Percentiles rank a stretch among this genome's conserved stretches.
Conservation (phyloP, 306 rosid species). For the Prosopis cineraria region DNA sequence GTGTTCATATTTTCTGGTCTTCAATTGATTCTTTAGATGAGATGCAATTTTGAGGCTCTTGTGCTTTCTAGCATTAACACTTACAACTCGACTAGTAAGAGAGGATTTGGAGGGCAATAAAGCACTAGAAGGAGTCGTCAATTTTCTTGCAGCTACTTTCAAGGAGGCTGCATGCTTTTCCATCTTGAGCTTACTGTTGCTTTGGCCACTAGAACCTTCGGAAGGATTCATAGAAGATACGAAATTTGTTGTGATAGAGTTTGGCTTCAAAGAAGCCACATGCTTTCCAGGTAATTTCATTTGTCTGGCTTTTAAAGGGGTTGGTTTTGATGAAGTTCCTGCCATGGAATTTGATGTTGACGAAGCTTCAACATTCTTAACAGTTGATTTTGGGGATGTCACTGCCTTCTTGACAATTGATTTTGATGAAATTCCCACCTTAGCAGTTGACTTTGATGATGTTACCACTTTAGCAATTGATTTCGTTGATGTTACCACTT, state of each 20-base stretch:
- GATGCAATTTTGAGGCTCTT: conserved; percentile 44
- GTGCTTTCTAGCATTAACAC: conserved; percentile 48
- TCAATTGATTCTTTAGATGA: conserved; percentile 37
- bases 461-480: conserved; percentile 24
- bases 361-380: conserved; percentile 25
- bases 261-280: conserved; percentile 40
- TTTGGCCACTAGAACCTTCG: conserved; percentile 38
- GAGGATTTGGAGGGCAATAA: conserved; percentile 50
- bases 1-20: conserved; percentile 38
- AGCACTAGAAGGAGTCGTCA: conserved; percentile 35
- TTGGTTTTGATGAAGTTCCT: conserved; percentile 21
- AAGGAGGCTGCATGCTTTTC: conserved; percentile 41
- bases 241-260: conserved; percentile 36
- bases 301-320: conserved; percentile 37
- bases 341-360: conserved; percentile 11
- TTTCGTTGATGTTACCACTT: not conserved
- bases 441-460: not conserved
- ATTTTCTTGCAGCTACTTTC: conserved; percentile 50
- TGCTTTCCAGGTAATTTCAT: conserved; percentile 44
- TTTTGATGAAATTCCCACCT: not conserved
- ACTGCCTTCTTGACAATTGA: not conserved
- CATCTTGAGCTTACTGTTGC: conserved; percentile 41
- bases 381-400: conserved; percentile 2
- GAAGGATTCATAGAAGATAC: conserved; percentile 39
- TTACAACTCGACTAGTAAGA: conserved; percentile 40